Conservation (phyloP, 2,329 filamentous ascomycete genomes). For the Aspergillus pseudotamarii region DNA sequence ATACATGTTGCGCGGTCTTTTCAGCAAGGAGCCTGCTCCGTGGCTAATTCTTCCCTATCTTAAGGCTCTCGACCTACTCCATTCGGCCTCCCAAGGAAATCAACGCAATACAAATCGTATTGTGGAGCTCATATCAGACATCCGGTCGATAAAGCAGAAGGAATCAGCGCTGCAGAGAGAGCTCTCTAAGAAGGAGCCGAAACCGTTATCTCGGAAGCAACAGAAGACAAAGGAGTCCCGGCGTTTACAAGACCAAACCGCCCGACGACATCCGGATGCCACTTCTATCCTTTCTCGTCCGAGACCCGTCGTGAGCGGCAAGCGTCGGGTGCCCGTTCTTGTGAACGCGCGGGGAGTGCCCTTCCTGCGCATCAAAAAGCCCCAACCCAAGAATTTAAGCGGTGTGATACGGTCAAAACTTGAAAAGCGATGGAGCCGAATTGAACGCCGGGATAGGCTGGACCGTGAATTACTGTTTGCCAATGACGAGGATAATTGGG, state of each 20-base stretch:
- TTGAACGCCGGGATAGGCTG: constrained; percentile 36
- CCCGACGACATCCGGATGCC: constrained; percentile 36
- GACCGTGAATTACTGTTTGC: constrained; percentile 34
- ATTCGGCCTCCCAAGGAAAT: constrained; percentile 35
- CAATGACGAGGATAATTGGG: constrained; percentile 48
- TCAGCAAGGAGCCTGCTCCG: background rate
- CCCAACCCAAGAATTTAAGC: constrained; percentile 44
- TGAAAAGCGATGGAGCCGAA: constrained; percentile 36
- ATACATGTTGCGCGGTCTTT: background rate
- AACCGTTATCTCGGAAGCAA: constrained; percentile 26
- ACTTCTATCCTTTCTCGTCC: constrained; percentile 41
- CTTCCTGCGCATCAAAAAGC: constrained; percentile 49
- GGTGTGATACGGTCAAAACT: constrained; percentile 40
- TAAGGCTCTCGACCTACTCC: constrained; percentile 43
- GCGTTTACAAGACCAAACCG: constrained; percentile 32
- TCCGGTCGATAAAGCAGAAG: constrained; percentile 23
- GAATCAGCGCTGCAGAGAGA: constrained; percentile 25
- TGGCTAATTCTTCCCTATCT: constrained; percentile 11
- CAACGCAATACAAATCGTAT: constrained; percentile 27
- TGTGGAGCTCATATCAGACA: constrained; percentile 29
- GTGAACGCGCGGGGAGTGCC: constrained; percentile 47
- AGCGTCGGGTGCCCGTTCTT: constrained; percentile 43
- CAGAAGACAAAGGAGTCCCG: constrained; percentile 28
- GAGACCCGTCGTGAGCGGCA: constrained; percentile 35
- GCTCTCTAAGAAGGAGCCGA: constrained; percentile 18